A percentile compares a stretch with the other conserved stretches of the same genome.
Evolutionary conservation across 495 filamentous ascomycete genomes (phyloP).

Genomic region (Neurospora sp.): DNA sequence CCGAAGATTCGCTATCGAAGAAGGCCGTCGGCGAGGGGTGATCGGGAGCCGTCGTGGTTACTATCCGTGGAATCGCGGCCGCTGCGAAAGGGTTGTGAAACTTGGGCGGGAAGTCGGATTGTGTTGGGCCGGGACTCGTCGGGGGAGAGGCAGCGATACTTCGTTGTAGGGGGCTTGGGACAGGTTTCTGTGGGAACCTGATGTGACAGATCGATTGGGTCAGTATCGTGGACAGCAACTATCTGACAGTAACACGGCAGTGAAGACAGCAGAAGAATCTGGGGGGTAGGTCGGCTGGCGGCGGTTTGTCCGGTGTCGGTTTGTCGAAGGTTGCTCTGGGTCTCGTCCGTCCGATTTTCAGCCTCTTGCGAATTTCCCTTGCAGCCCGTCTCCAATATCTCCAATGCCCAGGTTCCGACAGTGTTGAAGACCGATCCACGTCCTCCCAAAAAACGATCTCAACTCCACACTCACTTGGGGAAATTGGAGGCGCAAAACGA

Average conservation of each 20-base stretch:
- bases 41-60: slow-evolving; percentile 24
- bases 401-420: neutral
- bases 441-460: neutral
- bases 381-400: neutral
- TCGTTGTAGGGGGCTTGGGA: slow-evolving; percentile 33
- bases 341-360: neutral
- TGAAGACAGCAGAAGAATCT: slow-evolving; percentile 12
- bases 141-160: slow-evolving; percentile 29
- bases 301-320: slow-evolving; percentile 3
- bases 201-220: slow-evolving; percentile 16
- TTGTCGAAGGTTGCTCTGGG: neutral
- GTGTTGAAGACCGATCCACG: too few relatives aligned
- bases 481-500: neutral
- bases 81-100: slow-evolving; percentile 8
- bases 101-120: slow-evolving; percentile 24
- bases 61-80: slow-evolving; percentile 25
- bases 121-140: slow-evolving; percentile 32
- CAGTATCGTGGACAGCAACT: slow-evolving; percentile 26
- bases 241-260: slow-evolving; percentile 25
- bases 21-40: slow-evolving; percentile 18
- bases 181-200: slow-evolving; percentile 31
- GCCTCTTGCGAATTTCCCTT: neutral
- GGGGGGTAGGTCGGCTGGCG: slow-evolving; percentile 8
- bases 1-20: slow-evolving; percentile 28
- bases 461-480: slow-evolving; percentile 1